Evolutionary conservation across 1,139 yeast species (phyloP).

Genomic region (Kodamaea sp.): DNA sequence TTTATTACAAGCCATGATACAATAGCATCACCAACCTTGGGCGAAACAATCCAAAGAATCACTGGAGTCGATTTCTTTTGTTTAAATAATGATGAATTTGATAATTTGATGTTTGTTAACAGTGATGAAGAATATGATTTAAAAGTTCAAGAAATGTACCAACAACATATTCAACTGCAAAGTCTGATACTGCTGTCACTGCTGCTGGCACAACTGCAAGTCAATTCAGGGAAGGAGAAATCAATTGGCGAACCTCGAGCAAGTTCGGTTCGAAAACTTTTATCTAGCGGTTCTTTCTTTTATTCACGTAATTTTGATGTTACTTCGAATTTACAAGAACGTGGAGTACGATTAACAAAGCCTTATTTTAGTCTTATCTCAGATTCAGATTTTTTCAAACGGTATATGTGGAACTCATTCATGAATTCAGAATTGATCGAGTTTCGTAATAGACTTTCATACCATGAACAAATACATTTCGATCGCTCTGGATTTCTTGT

Average conservation of each 20-base stretch:
- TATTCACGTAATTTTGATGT: constrained; percentile 65
- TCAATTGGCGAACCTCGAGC: constrained; percentile 53
- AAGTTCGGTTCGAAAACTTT: constrained; percentile 50
- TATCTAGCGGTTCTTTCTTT: constrained; percentile 62
- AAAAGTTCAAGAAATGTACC: background rate
- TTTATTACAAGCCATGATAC: constrained; percentile 53
- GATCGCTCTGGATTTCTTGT: constrained; percentile 58
- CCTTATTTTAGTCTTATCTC: constrained; percentile 34
- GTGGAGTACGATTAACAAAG: constrained; percentile 33
- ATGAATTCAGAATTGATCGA: constrained; percentile 55
- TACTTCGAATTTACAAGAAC: constrained; percentile 57
- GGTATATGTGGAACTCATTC: constrained; percentile 65
- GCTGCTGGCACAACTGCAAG: constrained; percentile 1
- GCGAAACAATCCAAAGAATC: constrained; percentile 51
- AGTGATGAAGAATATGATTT: constrained; percentile 18
- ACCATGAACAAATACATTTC: constrained; percentile 45
- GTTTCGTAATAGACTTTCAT: constrained; percentile 54
- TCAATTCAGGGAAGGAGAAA: constrained; percentile 20
- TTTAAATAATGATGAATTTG: constrained; percentile 54
- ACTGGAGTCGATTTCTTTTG: constrained; percentile 62
- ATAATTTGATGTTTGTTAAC: constrained; percentile 27
- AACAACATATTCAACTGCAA: constrained; percentile 7
- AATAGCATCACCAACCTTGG: constrained; percentile 57
- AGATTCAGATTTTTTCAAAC: constrained; percentile 46
- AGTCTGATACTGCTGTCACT: constrained; percentile 9